These are phyloP conservation scores for Ramalina intermedia DNA, from an alignment of 495 filamentous ascomycete genomes.

Conservation along the genomic window DNA sequence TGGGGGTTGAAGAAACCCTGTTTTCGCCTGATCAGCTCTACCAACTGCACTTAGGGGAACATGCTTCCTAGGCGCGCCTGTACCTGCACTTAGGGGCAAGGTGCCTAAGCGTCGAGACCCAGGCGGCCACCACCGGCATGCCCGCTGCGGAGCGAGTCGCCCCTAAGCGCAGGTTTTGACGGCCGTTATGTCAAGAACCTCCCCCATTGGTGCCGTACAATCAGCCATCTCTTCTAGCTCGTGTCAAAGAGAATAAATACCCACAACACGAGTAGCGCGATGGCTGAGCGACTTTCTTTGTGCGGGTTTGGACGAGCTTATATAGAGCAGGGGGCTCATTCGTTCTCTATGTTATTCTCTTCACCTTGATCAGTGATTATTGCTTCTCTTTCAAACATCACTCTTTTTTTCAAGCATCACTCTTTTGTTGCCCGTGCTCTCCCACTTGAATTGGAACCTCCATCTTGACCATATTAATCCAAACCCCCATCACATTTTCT, in stretches of 20 bases:
- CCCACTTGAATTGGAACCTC: not conserved
- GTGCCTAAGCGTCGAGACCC: not conserved
- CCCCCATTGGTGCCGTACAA: not conserved
- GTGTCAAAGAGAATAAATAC: not conserved
- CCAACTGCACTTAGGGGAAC: conserved; percentile 13
- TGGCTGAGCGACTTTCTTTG: not conserved
- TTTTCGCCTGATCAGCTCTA: conserved; percentile 1
- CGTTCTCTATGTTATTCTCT: not conserved
- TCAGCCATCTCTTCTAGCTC: not conserved
- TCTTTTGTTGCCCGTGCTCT: not conserved
- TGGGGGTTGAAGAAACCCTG: not conserved
- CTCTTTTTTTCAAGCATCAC: not conserved
- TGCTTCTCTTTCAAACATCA: not conserved
- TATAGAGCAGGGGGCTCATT: conserved; percentile 2
- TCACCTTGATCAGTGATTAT: not conserved
- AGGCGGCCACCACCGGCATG: not conserved
- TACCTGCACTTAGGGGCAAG: conserved; percentile 13
- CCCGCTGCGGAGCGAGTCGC: not conserved
- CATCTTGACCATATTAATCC: not conserved
- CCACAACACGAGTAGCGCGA: not conserved
- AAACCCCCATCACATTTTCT: not conserved
- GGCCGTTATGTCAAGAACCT: not conserved
- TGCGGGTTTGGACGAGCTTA: not conserved
- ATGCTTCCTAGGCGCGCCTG: not conserved
- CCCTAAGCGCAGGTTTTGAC: conserved; percentile 12